Percentiles rank a stretch among this genome's conserved stretches.
phyloP scores from a whole-genome alignment of 179 eudicot genomes.

The Beta lomatogona region DNA sequence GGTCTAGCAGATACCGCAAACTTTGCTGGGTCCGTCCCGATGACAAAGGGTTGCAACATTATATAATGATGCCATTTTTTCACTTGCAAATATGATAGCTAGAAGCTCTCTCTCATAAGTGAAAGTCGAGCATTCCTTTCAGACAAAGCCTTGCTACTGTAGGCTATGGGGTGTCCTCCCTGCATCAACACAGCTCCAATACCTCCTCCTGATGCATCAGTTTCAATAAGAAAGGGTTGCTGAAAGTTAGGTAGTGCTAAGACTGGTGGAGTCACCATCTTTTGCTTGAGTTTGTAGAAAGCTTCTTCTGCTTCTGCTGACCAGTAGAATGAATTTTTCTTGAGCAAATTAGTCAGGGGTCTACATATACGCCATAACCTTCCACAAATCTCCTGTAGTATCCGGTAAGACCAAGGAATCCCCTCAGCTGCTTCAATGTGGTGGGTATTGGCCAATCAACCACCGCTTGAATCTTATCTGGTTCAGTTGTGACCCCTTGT shows the following conservation, averaged over 20 bases:
- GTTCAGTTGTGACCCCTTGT: not conserved
- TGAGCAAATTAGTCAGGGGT: not conserved
- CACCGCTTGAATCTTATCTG: not conserved
- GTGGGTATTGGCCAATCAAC: not conserved
- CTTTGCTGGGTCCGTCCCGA: not conserved
- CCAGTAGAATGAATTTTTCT: not conserved
- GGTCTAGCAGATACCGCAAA: not conserved
- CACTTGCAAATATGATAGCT: not conserved
- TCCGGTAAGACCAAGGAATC: not conserved
- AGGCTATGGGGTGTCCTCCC: not conserved
- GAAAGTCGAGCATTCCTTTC: too few relatives aligned
- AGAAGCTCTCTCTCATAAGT: not conserved
- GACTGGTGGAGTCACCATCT: too few relatives aligned
- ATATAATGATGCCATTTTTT: not conserved
- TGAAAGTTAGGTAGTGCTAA: too few relatives aligned
- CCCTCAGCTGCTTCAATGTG: not conserved
- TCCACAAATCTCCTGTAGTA: not conserved
- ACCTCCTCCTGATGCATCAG: too few relatives aligned
- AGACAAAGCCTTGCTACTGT: not conserved
- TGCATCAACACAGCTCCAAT: not conserved
- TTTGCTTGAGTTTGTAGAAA: too few relatives aligned
- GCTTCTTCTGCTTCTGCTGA: too few relatives aligned
- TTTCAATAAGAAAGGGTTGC: not conserved
- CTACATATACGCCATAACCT: not conserved
- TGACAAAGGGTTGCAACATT: not conserved